Percentiles rank a stretch among this genome's conserved stretches.
Conservation (phyloP, 2,329 filamentous ascomycete genomes). For the Sporothrix humicola region DNA sequence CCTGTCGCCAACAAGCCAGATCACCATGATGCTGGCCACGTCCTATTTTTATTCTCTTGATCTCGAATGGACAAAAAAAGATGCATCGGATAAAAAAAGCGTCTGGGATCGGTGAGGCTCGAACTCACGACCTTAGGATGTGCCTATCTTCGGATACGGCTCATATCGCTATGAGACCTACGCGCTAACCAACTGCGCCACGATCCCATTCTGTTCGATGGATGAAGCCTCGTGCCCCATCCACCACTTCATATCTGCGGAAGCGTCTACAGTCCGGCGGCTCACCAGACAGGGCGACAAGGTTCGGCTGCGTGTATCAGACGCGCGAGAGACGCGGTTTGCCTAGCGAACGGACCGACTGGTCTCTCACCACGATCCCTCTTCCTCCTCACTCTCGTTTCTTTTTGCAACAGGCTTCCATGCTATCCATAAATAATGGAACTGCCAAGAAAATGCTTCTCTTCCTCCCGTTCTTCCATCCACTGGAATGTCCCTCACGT, state of each 20-base stretch:
- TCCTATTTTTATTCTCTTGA: background rate
- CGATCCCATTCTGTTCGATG: conserved; percentile 21
- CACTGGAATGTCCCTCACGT: background rate
- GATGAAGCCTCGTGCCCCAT: background rate
- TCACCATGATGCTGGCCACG: background rate
- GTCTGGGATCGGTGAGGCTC: conserved; percentile 38
- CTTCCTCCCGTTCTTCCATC: background rate
- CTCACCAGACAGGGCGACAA: background rate
- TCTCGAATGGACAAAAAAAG: no score
- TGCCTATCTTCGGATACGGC: conserved; percentile 25
- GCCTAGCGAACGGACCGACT: background rate
- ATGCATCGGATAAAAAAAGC: no score
- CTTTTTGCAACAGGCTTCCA: background rate
- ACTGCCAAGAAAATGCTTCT: background rate
- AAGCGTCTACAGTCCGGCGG: background rate
- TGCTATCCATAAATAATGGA: background rate
- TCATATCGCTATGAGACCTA: conserved; percentile 31
- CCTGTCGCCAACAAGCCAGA: conserved; percentile 9
- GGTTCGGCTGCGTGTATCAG: conserved; percentile 10
- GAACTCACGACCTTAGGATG: conserved; percentile 40
- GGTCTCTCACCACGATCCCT: background rate
- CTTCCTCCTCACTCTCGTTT: background rate
- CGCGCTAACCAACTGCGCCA: conserved; percentile 31
- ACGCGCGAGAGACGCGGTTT: background rate
- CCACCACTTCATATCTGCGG: no score